Conservation (phyloP, 441 rosid species). For the Kokia cookei region DNA sequence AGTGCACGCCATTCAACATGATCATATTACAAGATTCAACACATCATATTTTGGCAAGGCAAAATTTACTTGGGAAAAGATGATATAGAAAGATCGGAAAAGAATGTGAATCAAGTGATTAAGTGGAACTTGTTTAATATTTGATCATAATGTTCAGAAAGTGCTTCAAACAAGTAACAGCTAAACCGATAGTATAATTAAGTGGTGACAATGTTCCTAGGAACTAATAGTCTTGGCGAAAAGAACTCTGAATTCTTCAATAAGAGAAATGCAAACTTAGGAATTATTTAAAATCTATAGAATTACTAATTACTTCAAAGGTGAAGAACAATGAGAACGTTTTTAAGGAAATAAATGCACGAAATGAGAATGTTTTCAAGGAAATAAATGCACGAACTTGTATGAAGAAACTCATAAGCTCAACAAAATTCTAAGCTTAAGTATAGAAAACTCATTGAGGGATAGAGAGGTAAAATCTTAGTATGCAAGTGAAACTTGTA, state of each 20-base stretch:
- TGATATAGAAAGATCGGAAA: background rate
- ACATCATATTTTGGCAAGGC: background rate
- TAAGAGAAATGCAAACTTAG: background rate
- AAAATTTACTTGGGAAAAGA: background rate
- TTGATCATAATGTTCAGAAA: background rate
- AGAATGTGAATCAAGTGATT: background rate
- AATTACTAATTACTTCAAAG: background rate
- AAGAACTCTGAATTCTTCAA: background rate
- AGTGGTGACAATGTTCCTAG: background rate
- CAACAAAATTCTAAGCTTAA: background rate
- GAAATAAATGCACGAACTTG: background rate
- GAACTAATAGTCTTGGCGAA: background rate
- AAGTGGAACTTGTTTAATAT: background rate
- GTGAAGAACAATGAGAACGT: background rate
- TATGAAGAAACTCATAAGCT: background rate
- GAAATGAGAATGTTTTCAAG: background rate
- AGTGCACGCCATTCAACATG: background rate
- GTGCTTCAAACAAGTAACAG: background rate
- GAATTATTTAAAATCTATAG: background rate
- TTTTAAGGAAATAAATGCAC: too few species aligned
- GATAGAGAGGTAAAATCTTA: background rate
- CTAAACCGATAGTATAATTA: background rate
- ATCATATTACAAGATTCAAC: slow-evolving; percentile 2
- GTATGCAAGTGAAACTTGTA: background rate
- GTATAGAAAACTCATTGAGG: background rate